phyloP scores from a whole-genome alignment of 2,329 filamentous ascomycete genomes.

The Pestalotiopsis sp. region DNA sequence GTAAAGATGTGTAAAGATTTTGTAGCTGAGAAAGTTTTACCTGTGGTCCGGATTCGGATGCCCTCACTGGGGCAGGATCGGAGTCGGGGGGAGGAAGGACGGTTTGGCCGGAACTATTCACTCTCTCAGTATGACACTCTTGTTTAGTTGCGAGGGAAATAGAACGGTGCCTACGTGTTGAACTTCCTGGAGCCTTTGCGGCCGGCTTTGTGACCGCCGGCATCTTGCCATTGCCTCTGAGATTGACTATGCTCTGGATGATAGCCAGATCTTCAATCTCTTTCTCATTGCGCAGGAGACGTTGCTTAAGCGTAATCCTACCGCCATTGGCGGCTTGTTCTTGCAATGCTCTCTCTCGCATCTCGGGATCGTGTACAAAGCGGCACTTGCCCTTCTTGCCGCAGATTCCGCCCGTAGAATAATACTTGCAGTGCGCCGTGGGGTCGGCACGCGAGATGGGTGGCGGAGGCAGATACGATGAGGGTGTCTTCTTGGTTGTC shows the following conservation, averaged over 20 bases:
- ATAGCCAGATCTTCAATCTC: constrained; percentile 69
- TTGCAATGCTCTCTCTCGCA: constrained; percentile 63
- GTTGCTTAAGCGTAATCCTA: constrained; percentile 66
- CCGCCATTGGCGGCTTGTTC: constrained; percentile 67
- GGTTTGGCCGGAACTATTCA: constrained; percentile 10
- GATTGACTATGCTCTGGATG: constrained; percentile 66
- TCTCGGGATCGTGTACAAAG: constrained; percentile 67
- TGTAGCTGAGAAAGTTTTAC: not conserved
- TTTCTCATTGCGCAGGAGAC: constrained; percentile 67
- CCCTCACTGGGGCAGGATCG: not conserved
- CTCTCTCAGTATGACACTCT: not conserved
- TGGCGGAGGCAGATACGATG: constrained; percentile 42
- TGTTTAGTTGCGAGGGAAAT: not conserved
- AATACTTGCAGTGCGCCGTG: constrained; percentile 71
- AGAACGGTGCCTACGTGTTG: constrained; percentile 22
- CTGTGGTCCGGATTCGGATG: not conserved
- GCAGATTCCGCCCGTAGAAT: constrained; percentile 67
- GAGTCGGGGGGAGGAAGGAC: constrained; percentile 8
- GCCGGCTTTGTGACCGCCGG: constrained; percentile 24
- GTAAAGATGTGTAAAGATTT: not conserved
- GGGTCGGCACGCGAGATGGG: constrained; percentile 59
- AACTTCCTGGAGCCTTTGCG: constrained; percentile 25
- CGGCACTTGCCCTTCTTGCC: constrained; percentile 77
- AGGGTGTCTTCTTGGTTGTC: constrained; percentile 46
- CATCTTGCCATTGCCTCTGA: constrained; percentile 55